Conservation (phyloP, 495 filamentous ascomycete genomes). For the Neurospora tetrasperma region DNA sequence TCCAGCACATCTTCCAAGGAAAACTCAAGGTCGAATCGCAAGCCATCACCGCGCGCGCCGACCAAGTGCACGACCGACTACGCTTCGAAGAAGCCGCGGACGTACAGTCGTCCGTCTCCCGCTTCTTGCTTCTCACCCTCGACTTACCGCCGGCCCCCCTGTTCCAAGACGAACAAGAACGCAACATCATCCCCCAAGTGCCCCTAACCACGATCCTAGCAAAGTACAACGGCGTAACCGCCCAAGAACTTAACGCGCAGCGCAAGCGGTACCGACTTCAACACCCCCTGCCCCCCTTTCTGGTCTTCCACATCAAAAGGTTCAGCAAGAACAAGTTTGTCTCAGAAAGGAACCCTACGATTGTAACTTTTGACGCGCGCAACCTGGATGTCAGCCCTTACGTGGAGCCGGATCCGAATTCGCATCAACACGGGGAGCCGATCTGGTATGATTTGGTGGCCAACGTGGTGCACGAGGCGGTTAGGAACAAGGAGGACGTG, state of each 20-base stretch:
- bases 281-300: slow-evolving; percentile 84
- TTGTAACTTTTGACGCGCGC: slow-evolving; percentile 84
- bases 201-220: slow-evolving; percentile 78
- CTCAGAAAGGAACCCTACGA: slow-evolving; percentile 90
- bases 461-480: slow-evolving; percentile 88
- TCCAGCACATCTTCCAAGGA: slow-evolving; percentile 91
- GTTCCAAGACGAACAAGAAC: slow-evolving; percentile 85
- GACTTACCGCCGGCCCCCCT: slow-evolving; percentile 87
- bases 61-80: slow-evolving; percentile 66
- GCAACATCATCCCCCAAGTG: slow-evolving; percentile 94
- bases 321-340: slow-evolving; percentile 96
- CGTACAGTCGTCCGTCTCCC: slow-evolving; percentile 62
- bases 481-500: slow-evolving; percentile 60
- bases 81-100: slow-evolving; percentile 86
- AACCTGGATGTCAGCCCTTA: slow-evolving; percentile 82
- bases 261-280: slow-evolving; percentile 82
- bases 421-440: slow-evolving; percentile 60
- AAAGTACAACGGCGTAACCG: slow-evolving; percentile 86
- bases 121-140: slow-evolving; percentile 84
- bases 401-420: slow-evolving; percentile 43
- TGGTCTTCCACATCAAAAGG: slow-evolving; percentile 93
- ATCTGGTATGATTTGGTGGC: slow-evolving; percentile 95
- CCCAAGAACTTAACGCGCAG: slow-evolving; percentile 79
- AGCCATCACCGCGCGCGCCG: slow-evolving; percentile 84
- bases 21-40: slow-evolving; percentile 87